phyloP scores from a whole-genome alignment of 768 basidiomycete species.

The Butyriboletus loyo region DNA sequence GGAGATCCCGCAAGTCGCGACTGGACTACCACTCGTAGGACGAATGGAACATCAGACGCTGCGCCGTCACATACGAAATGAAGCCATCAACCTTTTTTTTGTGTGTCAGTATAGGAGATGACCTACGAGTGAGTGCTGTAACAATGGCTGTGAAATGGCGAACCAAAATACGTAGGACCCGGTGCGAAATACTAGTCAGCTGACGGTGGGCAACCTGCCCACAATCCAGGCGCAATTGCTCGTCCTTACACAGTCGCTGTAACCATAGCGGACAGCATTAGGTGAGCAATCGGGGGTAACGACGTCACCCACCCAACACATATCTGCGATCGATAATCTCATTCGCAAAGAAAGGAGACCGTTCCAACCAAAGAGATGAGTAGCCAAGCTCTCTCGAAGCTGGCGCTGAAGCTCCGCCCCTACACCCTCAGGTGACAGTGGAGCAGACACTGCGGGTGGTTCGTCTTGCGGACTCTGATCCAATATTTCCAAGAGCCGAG shows the following conservation, averaged over 20 bases:
- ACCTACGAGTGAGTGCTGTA: conserved; percentile 44
- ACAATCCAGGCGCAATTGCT: conserved; percentile 42
- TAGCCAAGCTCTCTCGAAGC: conserved; percentile 50
- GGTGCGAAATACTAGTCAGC: conserved; percentile 50
- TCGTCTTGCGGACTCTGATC: conserved; percentile 30
- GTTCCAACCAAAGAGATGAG: conserved; percentile 64
- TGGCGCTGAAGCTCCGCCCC: conserved; percentile 39
- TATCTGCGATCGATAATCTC: conserved; percentile 46
- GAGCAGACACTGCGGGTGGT: conserved; percentile 34
- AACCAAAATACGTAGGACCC: conserved; percentile 51
- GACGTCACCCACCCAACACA: conserved; percentile 39
- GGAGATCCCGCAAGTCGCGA: conserved; percentile 49
- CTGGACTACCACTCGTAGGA: conserved; percentile 57
- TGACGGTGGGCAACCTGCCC: conserved; percentile 51
- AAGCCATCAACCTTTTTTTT: not conserved
- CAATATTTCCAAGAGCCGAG: conserved; percentile 47
- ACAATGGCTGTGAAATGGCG: conserved; percentile 53
- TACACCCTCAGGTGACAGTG: conserved; percentile 26
- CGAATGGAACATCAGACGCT: conserved; percentile 67
- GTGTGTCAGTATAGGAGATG: conserved; percentile 5
- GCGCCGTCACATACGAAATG: conserved; percentile 16
- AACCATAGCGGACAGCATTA: conserved; percentile 26
- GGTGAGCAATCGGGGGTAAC: conserved; percentile 11
- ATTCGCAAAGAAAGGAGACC: conserved; percentile 51
- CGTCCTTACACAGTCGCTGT: conserved; percentile 48